Conservation (phyloP, 495 filamentous ascomycete genomes). For the Tuber indicum region DNA sequence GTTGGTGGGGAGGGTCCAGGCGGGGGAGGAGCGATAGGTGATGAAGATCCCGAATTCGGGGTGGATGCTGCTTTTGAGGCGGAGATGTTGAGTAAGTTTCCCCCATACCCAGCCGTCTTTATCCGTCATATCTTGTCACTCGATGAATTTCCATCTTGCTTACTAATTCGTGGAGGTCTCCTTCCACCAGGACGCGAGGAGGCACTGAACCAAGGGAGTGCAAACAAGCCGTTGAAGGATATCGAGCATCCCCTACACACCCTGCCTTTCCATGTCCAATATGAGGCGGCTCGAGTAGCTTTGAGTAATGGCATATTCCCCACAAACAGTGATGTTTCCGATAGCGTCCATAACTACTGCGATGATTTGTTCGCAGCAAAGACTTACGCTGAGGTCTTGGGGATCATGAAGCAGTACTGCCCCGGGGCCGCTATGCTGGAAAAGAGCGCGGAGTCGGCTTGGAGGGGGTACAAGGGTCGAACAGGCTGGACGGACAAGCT, state of each 20-base stretch:
- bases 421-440: constrained; percentile 3
- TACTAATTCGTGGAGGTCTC: neutral
- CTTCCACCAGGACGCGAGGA: neutral
- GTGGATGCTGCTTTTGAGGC: neutral
- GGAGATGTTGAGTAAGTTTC: neutral
- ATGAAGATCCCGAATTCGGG: neutral
- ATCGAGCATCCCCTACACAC: constrained; percentile 19
- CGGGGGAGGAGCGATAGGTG: neutral
- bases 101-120: too few species aligned
- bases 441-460: constrained; percentile 14
- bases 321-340: constrained; percentile 7
- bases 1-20: neutral
- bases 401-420: constrained; percentile 17
- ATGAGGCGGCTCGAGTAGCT: constrained; percentile 34
- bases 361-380: constrained; percentile 28
- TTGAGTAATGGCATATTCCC: constrained; percentile 10
- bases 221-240: neutral
- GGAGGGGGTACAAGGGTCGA: constrained; percentile 10
- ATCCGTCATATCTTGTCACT: neutral
- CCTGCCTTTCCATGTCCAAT: constrained; percentile 27
- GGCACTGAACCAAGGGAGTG: neutral
- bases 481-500: constrained; percentile 24
- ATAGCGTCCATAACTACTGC: constrained; percentile 12
- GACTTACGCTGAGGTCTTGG: constrained; percentile 24
- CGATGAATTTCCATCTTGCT: neutral